Base-by-base conservation (phyloP, 208 protist genomes). In the Crithidia sp. region DNA sequence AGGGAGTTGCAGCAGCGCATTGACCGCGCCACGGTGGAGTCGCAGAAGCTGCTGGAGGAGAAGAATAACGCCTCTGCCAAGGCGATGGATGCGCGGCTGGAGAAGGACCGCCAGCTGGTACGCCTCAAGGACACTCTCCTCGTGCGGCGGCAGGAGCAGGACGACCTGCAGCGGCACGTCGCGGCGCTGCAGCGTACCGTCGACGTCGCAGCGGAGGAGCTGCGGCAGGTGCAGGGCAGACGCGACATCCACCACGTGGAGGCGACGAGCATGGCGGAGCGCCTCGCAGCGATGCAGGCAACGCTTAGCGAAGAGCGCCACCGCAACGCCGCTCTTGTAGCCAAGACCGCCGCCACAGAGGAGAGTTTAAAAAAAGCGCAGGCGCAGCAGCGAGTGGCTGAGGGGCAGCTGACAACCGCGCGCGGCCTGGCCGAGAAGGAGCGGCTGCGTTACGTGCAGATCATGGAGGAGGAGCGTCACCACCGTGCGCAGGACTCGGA, bases 401-500 rank as follows among this genome's bases (percentile, higher is more conserved):
- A 82, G n/a, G 73, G 83, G 3, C 76, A 85, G 54, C 63, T 87
- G 54, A 81, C 85, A 7, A 76, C 87, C 49, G 53, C 85, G 45
- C 81, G 81, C 16, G 75, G 76, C 5, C 75, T 82, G 65, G 85
- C 86, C 0, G 87, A 93, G 41, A 81, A 81, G 28, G 80, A 90
- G 58, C 85, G 87, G 7, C 49, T 82, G 56, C 85, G 86, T 47
- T 74, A 90, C 59, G 61, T 82, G 7, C 80, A 87, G 56, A 66
- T 93, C 14, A 90, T 94, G 81, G 87, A 94, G 67, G 84, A 93
- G 37, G 89, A 96, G 59, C 82, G 87, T 0, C 76, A 86, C 49
- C 74, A 84, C 43, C 83, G 84, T 59, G 72, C 70, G 14, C 58
- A 69, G 19, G 89, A 96, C 61, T 74, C 73, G 40, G 79, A 84